Conservation (phyloP, 805 yeast species). For the Tetrapisispora fleetii region DNA sequence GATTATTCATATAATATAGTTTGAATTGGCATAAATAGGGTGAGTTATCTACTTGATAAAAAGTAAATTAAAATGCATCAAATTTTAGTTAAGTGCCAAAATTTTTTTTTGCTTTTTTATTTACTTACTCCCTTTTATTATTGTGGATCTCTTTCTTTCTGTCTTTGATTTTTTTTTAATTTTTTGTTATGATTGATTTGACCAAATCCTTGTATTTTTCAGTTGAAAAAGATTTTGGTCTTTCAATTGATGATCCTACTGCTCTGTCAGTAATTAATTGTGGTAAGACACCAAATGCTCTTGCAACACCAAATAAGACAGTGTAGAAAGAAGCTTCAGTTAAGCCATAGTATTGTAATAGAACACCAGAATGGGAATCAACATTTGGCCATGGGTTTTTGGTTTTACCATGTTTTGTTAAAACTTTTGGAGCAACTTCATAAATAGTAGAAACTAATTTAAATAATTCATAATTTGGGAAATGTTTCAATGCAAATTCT, state of each 20-base stretch:
- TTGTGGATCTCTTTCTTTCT: not conserved
- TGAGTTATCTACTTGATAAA: too few relatives aligned
- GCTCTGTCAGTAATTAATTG: slow-evolving; percentile 81
- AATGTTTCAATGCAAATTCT: slow-evolving; percentile 65
- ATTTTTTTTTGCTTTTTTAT: not conserved
- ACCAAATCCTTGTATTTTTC: slow-evolving; percentile 84
- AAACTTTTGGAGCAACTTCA: slow-evolving; percentile 74
- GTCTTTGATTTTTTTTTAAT: not conserved
- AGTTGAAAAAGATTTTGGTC: slow-evolving; percentile 90
- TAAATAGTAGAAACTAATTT: slow-evolving; percentile 67
- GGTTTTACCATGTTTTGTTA: slow-evolving; percentile 79
- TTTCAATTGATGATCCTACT: slow-evolving; percentile 71
- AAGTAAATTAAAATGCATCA: not conserved
- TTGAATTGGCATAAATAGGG: too few relatives aligned
- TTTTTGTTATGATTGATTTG: slow-evolving; percentile 27
- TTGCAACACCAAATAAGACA: slow-evolving; percentile 75
- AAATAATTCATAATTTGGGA: slow-evolving; percentile 74
- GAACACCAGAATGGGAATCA: slow-evolving; percentile 79
- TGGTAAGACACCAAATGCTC: slow-evolving; percentile 80
- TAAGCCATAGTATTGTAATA: slow-evolving; percentile 77
- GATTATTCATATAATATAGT: not conserved
- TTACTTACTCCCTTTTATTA: not conserved
- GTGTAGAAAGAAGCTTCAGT: slow-evolving; percentile 78
- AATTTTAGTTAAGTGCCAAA: not conserved
- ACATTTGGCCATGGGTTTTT: slow-evolving; percentile 93